These are phyloP conservation scores for Talaromyces marneffei DNA, from an alignment of 2,329 filamentous ascomycete species.

Conservation along the genomic window DNA sequence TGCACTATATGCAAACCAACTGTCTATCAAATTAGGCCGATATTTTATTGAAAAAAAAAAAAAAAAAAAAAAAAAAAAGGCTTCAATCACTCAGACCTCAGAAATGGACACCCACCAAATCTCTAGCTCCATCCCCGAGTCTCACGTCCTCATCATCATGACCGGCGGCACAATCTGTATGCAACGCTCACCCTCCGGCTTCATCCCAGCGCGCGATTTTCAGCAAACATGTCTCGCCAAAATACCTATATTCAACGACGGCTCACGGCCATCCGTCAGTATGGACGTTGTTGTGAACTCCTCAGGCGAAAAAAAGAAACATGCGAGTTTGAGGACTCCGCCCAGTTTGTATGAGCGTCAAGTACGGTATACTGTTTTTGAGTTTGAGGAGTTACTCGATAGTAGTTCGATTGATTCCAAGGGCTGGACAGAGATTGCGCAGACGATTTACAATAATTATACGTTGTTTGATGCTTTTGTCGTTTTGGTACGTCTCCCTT, in stretches of 20 bases:
- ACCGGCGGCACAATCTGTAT: conserved; percentile 83
- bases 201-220: conserved; percentile 75
- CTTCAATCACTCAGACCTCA: neutral
- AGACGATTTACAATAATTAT: conserved; percentile 77
- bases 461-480: conserved; percentile 86
- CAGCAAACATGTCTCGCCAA: conserved; percentile 75
- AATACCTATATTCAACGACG: conserved; percentile 79
- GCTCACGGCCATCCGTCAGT: conserved; percentile 45
- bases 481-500: conserved; percentile 48
- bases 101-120: conserved; percentile 12
- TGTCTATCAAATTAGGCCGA: neutral
- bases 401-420: conserved; percentile 82
- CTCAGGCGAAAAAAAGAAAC: conserved; percentile 43
- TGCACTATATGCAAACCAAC: neutral
- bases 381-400: conserved; percentile 79
- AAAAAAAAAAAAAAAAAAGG: neutral
- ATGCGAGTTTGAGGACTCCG: conserved; percentile 72
- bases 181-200: conserved; percentile 71
- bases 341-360: conserved; percentile 72
- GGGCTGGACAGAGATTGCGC: conserved; percentile 80
- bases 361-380: conserved; percentile 75
- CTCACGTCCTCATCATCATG: conserved; percentile 81
- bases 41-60: neutral
- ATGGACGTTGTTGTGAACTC: conserved; percentile 52
- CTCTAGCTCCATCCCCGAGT: conserved; percentile 53